Evolutionary conservation across 1,284 basidiomycete genomes (phyloP).

Genomic region (Cryptococcus sp.): DNA sequence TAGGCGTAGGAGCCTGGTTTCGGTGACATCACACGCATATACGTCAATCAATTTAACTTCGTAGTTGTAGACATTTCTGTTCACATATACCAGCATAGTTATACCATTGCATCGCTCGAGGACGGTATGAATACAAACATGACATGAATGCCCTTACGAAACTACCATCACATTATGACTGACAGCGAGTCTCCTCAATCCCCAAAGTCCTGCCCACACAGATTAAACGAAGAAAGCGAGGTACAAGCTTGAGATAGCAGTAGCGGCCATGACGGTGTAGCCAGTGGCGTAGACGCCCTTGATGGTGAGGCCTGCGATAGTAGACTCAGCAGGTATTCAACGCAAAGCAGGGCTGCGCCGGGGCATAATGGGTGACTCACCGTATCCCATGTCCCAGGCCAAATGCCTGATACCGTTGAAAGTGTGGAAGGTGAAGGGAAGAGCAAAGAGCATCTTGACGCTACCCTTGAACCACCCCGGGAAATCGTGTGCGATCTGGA

Average conservation of each 20-base stretch:
- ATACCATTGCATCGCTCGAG: too few species aligned
- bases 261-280: constrained; percentile 79
- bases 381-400: constrained; percentile 84
- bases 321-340: constrained; percentile 13
- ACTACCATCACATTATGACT: too few species aligned
- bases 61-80: too few species aligned
- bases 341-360: neutral
- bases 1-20: constrained; percentile 50
- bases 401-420: constrained; percentile 91
- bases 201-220: too few species aligned
- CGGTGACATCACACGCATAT: constrained; percentile 14
- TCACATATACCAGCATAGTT: too few species aligned
- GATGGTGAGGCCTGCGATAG: constrained; percentile 68
- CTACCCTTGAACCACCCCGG: constrained; percentile 73
- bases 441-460: constrained; percentile 73
- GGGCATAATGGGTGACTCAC: constrained; percentile 60
- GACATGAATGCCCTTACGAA: too few species aligned
- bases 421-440: constrained; percentile 86
- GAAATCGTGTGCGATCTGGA: constrained; percentile 66
- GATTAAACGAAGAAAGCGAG: constrained; percentile 59
- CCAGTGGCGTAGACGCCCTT: constrained; percentile 77
- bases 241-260: constrained; percentile 71
- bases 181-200: too few species aligned
- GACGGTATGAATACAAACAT: too few species aligned
- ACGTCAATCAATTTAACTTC: neutral